phyloP scores from a whole-genome alignment of 805 yeast genomes.

The Pichia manshurica region DNA sequence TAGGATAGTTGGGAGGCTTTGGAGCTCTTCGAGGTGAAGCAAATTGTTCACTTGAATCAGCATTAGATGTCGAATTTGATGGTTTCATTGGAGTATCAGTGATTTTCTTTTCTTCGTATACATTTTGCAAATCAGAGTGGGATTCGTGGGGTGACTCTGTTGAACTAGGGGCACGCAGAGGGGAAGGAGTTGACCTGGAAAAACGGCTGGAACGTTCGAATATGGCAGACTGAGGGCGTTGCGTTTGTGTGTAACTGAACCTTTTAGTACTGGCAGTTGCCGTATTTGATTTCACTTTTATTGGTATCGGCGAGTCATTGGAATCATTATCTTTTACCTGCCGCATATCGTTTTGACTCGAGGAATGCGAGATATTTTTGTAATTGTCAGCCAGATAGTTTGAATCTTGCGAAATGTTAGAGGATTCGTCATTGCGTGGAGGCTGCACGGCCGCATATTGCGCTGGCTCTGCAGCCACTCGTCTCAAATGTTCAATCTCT shows the following conservation, averaged over 20 bases:
- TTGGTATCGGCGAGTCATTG: not conserved
- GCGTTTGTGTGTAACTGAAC: conserved; percentile 9
- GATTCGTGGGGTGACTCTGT: not conserved
- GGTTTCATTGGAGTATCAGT: not conserved
- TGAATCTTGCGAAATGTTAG: no score
- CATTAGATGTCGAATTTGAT: not conserved
- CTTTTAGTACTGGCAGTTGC: not conserved
- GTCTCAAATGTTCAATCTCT: conserved; percentile 69
- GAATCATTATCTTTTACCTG: not conserved
- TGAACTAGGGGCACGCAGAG: conserved; percentile 1
- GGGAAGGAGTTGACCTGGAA: conserved; percentile 6
- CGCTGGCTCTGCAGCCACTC: conserved; percentile 17
- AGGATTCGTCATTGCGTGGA: no score
- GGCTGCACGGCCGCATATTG: not conserved
- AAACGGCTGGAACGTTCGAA: not conserved
- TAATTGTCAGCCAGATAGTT: no score
- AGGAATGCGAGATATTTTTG: not conserved
- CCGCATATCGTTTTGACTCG: not conserved
- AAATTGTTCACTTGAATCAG: conserved; percentile 27
- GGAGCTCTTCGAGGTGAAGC: conserved; percentile 72
- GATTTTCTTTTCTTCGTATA: not conserved
- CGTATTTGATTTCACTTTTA: not conserved
- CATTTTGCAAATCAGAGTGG: not conserved
- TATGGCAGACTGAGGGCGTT: conserved; percentile 18
- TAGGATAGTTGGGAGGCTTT: conserved; percentile 45